Base-by-base conservation (phyloP, 2,329 filamentous ascomycete species). In the Aspergillus versicolor region DNA sequence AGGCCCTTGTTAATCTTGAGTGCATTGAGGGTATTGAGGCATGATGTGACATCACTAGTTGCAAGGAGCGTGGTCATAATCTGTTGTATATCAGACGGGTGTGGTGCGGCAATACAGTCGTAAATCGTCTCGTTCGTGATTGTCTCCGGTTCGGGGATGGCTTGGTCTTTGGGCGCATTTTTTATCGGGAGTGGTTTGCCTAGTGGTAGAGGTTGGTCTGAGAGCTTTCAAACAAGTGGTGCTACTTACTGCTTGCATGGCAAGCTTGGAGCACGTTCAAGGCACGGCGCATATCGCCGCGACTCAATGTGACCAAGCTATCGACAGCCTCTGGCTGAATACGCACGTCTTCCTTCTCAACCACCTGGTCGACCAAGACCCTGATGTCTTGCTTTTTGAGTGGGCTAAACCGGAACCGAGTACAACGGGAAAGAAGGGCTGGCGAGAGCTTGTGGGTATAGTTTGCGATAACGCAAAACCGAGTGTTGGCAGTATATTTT, bases 401-500 rank as follows among this genome's bases (percentile, higher is more conserved):
- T 11, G 94, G 94, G 64, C 91, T 96, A 76, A 99, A 99, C 32
- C 94, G 83, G 75, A 99, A 99, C 38, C 94, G 82, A 9, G 94
- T 99, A 77, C 94, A 99, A 67, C 94, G 83, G 48, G 93, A 97
- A 52, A 99, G 81, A 43, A 99, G 81, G 0, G 94, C 94, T 0
- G 94, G 93, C 12, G 91, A 95, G 40, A 99, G 86, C 76, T 99
- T 99, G 79, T 99, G 94, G 30, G 94, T 94, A 76, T 99, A 99
- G 77, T 99, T 99, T 66, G 94, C 94, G 66, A 99, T 97, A 71
- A 99, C 91, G 78, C 93, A 97, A 78, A 99, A 99, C 52, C 94
- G 84, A 2, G 94, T 97, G 78, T 99, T 99, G 59, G 90, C 90
- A 0, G 94, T 99, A 79, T 99, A 99, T 78, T 96, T 96, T 73